These are phyloP conservation scores for Clarireedia hainanense DNA, from an alignment of 2,329 filamentous ascomycete species.

Conservation along the genomic window DNA sequence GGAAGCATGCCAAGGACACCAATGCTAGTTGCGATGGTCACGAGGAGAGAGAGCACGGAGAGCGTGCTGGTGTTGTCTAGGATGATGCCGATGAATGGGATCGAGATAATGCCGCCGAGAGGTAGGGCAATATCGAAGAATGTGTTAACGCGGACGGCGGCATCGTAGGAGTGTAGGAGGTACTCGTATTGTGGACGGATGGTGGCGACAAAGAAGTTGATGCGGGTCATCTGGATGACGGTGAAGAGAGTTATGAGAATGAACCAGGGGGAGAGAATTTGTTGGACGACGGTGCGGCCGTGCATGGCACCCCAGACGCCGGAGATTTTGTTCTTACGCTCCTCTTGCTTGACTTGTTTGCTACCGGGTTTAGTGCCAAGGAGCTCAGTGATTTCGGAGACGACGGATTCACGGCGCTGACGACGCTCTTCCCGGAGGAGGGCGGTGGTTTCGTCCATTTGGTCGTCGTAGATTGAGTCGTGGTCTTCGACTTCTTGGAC, in stretches of 20 bases:
- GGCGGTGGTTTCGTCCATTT: constrained; percentile 42
- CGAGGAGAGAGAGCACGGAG: constrained; percentile 62
- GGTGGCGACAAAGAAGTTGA: constrained; percentile 91
- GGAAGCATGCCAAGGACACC: constrained; percentile 71
- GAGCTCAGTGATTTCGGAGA: constrained; percentile 65
- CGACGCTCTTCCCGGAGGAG: constrained; percentile 40
- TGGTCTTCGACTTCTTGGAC: constrained; percentile 61
- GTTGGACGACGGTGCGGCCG: constrained; percentile 57
- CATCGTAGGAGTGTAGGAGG: constrained; percentile 54
- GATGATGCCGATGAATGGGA: constrained; percentile 76
- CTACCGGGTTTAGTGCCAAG: constrained; percentile 58
- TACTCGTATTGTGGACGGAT: constrained; percentile 74
- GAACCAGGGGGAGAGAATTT: constrained; percentile 79
- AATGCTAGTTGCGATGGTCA: constrained; percentile 63
- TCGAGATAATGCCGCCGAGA: constrained; percentile 72
- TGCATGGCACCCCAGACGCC: constrained; percentile 88
- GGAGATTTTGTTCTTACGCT: constrained; percentile 54
- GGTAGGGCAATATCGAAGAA: constrained; percentile 85
- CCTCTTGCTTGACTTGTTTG: constrained; percentile 58
- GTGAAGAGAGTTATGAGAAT: constrained; percentile 74
- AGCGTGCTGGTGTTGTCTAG: constrained; percentile 71
- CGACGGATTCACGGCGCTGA: constrained; percentile 29
- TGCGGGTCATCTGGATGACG: constrained; percentile 66
- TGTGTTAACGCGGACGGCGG: constrained; percentile 65
- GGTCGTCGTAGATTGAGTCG: constrained; percentile 40